Evolutionary conservation across 805 yeast genomes (phyloP), one percentile per base, ranked within the genome.

Genomic region (Monosporozyma aerobia): DNA sequence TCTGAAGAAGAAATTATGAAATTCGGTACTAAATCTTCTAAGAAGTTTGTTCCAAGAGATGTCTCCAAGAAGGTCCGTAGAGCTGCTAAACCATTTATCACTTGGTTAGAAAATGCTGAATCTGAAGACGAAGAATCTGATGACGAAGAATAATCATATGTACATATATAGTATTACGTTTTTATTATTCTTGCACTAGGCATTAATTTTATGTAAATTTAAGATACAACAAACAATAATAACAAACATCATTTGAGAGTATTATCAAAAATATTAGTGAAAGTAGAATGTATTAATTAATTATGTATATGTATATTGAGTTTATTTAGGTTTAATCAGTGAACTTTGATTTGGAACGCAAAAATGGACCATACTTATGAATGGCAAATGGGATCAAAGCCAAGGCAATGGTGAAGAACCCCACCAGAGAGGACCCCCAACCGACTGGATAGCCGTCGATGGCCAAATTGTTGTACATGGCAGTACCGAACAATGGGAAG

Each of bases 101-200:
- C 85, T 59, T 94, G 99, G 99, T 80, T 94, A 60, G 84, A 89
- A 67, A 90, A 87, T 70, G 98, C 99, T 55, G 97, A 89, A 61
- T 85, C 82, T 68, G 92, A 84, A 58, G 77, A 78, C 58, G 88
- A 82, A 58, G 73, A 73, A 47, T 72, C 68, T 47, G 70, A 64
- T 37, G 55, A 54, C 14, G 53, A 54, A 48, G 49, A 46, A 46
- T 22, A 19, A 39, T 19, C 23, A 13, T 19, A 39, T 39, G 25
- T 16, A 22, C 25, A 39, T 39, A 22, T 43, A 19, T 43, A 14
- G 23, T 10, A 13, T 23, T 10, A 23, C 5, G 14, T 23, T 14
- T 11, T 32, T 32, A 27, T 27, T 32, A 27, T 27, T 32, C 11
- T 35, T 35, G 39, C 39, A 35, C 39, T 13, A 35, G n/a, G 39